Evolutionary conservation across 768 basidiomycete species (phyloP).

Genomic region (Mycena sanguinolenta): DNA sequence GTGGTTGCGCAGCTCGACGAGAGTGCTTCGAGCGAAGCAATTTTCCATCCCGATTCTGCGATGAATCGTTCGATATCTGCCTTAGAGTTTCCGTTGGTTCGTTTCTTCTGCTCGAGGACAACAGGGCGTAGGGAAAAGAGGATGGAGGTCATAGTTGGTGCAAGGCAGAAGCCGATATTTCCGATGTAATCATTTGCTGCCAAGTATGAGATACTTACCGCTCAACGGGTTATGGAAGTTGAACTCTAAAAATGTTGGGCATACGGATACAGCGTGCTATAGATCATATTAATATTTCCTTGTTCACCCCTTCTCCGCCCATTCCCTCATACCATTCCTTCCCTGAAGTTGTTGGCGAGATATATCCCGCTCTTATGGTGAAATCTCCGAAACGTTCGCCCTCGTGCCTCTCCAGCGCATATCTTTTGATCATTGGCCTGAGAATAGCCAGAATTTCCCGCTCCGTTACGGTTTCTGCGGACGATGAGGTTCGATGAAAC

Average conservation of each 20-base stretch:
- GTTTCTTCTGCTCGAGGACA: too few relatives aligned
- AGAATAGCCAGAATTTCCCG: constrained; percentile 93
- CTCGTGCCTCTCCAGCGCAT: constrained; percentile 86
- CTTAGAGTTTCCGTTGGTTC: neutral
- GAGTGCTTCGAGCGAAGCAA: neutral
- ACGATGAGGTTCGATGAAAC: neutral
- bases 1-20: neutral
- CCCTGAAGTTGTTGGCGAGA: constrained; percentile 86
- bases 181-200: too few relatives aligned
- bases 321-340: constrained; percentile 88
- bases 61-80: neutral
- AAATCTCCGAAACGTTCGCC: constrained; percentile 98
- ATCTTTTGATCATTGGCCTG: constrained; percentile 93
- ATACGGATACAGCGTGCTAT: constrained; percentile 5
- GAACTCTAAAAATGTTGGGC: neutral
- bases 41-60: neutral
- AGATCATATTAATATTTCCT: constrained; percentile 41
- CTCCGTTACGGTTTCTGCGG: constrained; percentile 87
- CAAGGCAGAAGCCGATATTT: too few relatives aligned
- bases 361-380: constrained; percentile 92
- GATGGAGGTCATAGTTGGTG: too few relatives aligned
- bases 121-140: too few relatives aligned
- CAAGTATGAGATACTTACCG: too few relatives aligned
- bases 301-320: constrained; percentile 80
- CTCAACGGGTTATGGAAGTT: too few relatives aligned